Conservation (phyloP, 1,284 basidiomycete genomes). For the Ceratobasidium sp. region DNA sequence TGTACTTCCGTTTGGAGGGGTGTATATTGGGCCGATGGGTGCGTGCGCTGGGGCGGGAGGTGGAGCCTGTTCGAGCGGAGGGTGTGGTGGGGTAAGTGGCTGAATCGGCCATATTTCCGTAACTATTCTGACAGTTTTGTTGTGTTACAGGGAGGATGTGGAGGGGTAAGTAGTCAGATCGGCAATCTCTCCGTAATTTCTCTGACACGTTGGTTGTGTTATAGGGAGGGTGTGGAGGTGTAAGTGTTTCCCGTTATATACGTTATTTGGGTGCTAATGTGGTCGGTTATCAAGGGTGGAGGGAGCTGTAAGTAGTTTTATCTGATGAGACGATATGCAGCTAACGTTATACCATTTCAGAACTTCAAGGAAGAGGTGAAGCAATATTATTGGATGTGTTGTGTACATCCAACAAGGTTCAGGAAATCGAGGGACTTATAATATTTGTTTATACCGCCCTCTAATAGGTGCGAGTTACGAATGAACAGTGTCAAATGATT, state of each 20-base stretch:
- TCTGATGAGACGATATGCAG: not conserved
- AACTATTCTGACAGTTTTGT: not conserved
- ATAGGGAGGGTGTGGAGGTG: not conserved
- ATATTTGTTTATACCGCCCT: no score
- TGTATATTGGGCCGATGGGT: constrained; percentile 13
- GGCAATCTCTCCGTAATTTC: no score
- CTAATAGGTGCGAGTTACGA: no score
- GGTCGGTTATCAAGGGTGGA: not conserved
- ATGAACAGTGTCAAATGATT: no score
- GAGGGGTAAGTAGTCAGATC: no score
- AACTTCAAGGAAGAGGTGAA: no score
- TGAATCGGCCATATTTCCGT: not conserved
- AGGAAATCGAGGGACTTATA: no score
- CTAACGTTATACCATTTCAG: no score
- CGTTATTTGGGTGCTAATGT: not conserved
- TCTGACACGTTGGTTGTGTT: no score
- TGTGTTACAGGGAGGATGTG: not conserved
- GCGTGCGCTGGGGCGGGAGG: constrained; percentile 6
- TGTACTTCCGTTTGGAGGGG: constrained; percentile 8
- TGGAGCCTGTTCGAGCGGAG: constrained; percentile 16
- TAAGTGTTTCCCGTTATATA: not conserved
- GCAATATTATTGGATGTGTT: no score
- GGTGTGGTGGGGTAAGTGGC: constrained; percentile 20
- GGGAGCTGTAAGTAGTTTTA: not conserved
- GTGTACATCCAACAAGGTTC: not conserved